Evolutionary conservation across 495 filamentous ascomycete genomes (phyloP), one percentile per base, ranked within the genome.

Genomic region (Daldinia caldariorum): DNA sequence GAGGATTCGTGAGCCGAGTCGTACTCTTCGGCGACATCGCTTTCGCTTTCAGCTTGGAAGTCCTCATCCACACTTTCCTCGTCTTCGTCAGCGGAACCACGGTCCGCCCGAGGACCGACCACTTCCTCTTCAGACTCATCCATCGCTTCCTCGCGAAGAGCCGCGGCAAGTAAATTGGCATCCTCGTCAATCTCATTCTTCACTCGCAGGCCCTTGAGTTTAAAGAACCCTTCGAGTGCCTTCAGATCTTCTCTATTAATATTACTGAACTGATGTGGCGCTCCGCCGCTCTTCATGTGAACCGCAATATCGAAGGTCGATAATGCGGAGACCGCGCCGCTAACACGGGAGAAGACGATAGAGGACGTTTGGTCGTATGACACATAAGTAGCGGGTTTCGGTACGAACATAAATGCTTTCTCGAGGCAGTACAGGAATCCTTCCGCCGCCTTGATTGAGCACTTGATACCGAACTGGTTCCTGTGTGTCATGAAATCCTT

Each of bases 241-340:
- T 94, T 90, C 82, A 98, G 92, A 73, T 99, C 95, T 84, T 99
- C 96, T 59, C 94, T 92, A 76, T 98, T 99, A 80, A 99, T 98
- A 81, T 99, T 99, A 81, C 92, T 97, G 82, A 99, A 98, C 72
- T 97, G 93, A 68, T 94, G 91, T 71, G 97, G 92, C 18, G 90
- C 91, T 39, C 86, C 81, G 20, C 84, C 81, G 65, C 78, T 83
- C 84, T 97, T 98, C 81, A 97, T 81, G 38, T 88, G 89, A 53
- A 99, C 89, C 0, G 93, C 93, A 66, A 99, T 97, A 74, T 99
- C 96, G 67, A 99, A 99, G 0, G 96, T 99, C 55, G 95, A 90
- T 70, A 93, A 92, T 18, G 96, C 94, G 8, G 94, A 96, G 32
- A 98, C 88, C 6, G 95, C 94, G 32, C 96, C 96, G 34, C 92